Evolutionary conservation across 2,329 filamentous ascomycete species (phyloP), one percentile per base, ranked within the genome.

Genomic region (Arthrinium phaeospermum): DNA sequence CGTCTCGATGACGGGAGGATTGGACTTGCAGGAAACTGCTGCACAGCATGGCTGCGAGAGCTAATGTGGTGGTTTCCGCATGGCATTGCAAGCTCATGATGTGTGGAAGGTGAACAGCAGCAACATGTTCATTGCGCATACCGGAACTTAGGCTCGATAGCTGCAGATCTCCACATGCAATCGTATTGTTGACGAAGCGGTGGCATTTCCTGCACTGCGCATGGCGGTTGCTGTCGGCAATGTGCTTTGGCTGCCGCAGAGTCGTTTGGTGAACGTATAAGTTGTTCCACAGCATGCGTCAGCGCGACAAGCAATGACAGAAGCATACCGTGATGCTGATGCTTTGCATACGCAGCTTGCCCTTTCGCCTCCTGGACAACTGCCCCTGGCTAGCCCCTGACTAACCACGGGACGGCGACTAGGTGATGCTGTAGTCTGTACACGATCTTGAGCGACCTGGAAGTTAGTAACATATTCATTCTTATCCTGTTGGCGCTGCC

Each of bases 1-100:
- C 57, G 57, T 64, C 57, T 64, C 57, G 14, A 64, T 64, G 57
- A 64, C 57, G 57, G 34, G 57, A 64, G 57, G 22, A 8, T 30
- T 61, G 30, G 53, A 37, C 53, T 19, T 64, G 57, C 34, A 41
- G 57, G 16, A 61, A 19, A 37, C 6, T n/a, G 53, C 30, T 37
- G 30, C 7, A 37, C 3, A 3, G 34, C 57, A 64, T 64, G 8
- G n/a, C 30, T 4, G 30, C 34, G 3, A n/a, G 34, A 64, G 19
- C 22, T 22, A 64, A 41, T 41, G 1, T 14, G 57, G 53, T 57
- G 53, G 10, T n/a, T 41, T n/a, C 34, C n/a, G 34, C 57, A 41
- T n/a, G 13, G 10, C 34, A 41, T 64, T 64, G 57, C 19, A 64
- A 14, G 53, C 6, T 16, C 34, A 37, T 64, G 34, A 64, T 64